Percentiles rank a stretch among this genome's conserved stretches.
Conservation (phyloP, 2,329 filamentous ascomycete genomes). For the Trichoderma arundinaceum region DNA sequence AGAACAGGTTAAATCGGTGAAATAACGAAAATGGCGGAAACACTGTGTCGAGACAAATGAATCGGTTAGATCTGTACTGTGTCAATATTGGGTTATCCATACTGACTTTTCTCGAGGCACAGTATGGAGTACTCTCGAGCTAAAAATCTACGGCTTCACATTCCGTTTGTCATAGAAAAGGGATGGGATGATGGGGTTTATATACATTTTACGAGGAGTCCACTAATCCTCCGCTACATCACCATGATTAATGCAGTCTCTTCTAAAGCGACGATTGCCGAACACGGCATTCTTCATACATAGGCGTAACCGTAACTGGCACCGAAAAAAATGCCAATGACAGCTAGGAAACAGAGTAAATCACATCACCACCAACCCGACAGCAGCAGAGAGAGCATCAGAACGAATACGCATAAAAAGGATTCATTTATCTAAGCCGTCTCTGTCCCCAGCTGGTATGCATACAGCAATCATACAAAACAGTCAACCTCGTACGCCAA, state of each 20-base stretch:
- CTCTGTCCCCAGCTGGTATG: constrained; percentile 7
- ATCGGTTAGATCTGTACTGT: background rate
- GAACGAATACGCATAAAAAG: background rate
- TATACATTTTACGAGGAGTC: background rate
- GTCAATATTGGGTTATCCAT: too few relatives aligned
- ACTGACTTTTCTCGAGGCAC: background rate
- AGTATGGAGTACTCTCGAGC: too few relatives aligned
- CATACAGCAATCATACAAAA: constrained; percentile 32
- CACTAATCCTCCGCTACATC: background rate
- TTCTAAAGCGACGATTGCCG: constrained; percentile 1
- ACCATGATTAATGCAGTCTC: background rate
- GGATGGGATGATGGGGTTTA: background rate
- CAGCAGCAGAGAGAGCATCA: background rate
- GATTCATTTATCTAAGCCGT: background rate
- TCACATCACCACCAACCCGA: background rate
- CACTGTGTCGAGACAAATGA: constrained; percentile 19
- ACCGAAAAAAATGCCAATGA: background rate
- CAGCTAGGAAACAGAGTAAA: background rate
- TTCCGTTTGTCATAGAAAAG: background rate
- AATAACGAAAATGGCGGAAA: constrained; percentile 9
- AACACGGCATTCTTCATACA: background rate
- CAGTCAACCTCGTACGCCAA: constrained; percentile 9
- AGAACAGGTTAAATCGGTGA: background rate
- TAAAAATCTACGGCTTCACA: background rate
- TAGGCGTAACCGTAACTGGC: too few relatives aligned